Conservation (phyloP, 2,329 filamentous ascomycete species). For the Colletotrichum paranaense region DNA sequence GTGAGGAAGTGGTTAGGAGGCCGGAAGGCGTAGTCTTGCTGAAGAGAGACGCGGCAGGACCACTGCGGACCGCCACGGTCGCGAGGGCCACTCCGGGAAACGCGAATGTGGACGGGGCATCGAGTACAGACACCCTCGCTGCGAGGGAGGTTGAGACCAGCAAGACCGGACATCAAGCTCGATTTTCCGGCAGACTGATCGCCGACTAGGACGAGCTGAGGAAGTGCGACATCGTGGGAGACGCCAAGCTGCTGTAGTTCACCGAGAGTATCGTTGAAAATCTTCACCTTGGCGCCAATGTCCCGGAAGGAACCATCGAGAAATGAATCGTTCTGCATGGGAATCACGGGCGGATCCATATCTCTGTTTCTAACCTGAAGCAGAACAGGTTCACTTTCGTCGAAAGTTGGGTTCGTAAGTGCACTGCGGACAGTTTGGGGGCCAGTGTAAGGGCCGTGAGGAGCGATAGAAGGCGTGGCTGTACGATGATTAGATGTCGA, state of each 20-base stretch:
- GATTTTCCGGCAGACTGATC: conserved; percentile 90
- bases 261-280: conserved; percentile 73
- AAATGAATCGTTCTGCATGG: conserved; percentile 47
- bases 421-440: conserved; percentile 14
- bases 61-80: conserved; percentile 56
- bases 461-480: conserved; percentile 47
- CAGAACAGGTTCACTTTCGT: conserved; percentile 51
- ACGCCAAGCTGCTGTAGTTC: conserved; percentile 80
- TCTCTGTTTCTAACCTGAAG: conserved; percentile 49
- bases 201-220: conserved; percentile 85
- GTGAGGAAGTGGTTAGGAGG: conserved; percentile 52
- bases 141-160: conserved; percentile 78
- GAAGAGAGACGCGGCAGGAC: conserved; percentile 75
- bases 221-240: conserved; percentile 75
- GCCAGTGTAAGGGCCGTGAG: neutral
- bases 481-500: neutral
- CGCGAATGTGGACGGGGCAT: conserved; percentile 83
- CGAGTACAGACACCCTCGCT: conserved; percentile 80
- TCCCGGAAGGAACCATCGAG: conserved; percentile 58
- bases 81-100: conserved; percentile 59
- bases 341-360: conserved; percentile 36
- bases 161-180: conserved; percentile 72
- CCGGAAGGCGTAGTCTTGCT: conserved; percentile 71
- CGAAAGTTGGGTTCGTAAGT: conserved; percentile 22
- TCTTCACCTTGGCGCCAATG: conserved; percentile 72